Percentiles rank a stretch among this genome's conserved stretches.
Conservation (phyloP, 441 rosid genomes). For the Erysimum pusillum region DNA sequence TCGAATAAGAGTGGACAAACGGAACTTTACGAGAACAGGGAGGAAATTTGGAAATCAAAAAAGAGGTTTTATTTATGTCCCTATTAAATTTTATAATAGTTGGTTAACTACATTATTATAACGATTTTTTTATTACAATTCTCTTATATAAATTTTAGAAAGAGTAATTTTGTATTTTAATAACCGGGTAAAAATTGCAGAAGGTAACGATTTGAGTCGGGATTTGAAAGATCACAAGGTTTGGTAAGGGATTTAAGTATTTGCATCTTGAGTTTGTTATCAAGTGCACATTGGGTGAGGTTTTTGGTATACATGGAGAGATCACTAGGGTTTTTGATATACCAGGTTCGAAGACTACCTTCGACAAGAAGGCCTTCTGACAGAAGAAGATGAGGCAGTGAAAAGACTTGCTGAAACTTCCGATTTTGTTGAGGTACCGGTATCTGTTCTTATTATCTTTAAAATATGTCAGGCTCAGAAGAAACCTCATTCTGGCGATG, state of each 20-base stretch:
- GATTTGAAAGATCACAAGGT: slow-evolving; percentile 7
- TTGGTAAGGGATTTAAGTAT: neutral
- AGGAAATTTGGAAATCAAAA: too few species aligned
- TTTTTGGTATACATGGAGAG: neutral
- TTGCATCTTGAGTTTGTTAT: neutral
- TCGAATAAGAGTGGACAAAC: too few species aligned
- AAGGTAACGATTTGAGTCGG: too few species aligned
- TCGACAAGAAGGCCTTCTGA: neutral
- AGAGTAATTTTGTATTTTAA: too few species aligned
- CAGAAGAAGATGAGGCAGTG: neutral
- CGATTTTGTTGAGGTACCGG: neutral
- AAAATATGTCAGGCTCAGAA: neutral
- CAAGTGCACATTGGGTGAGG: neutral
- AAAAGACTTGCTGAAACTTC: too few species aligned
- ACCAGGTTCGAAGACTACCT: neutral
- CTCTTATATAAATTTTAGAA: too few species aligned
- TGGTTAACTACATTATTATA: too few species aligned
- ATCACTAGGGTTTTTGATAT: neutral
- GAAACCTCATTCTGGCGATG: neutral
- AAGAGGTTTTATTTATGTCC: too few species aligned
- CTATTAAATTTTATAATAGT: too few species aligned
- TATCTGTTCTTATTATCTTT: neutral
- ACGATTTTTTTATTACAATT: too few species aligned
- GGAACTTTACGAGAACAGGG: too few species aligned
- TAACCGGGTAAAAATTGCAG: too few species aligned